Base-by-base conservation (phyloP, 2,329 filamentous ascomycete species). In the Aspergillus chevalieri region DNA sequence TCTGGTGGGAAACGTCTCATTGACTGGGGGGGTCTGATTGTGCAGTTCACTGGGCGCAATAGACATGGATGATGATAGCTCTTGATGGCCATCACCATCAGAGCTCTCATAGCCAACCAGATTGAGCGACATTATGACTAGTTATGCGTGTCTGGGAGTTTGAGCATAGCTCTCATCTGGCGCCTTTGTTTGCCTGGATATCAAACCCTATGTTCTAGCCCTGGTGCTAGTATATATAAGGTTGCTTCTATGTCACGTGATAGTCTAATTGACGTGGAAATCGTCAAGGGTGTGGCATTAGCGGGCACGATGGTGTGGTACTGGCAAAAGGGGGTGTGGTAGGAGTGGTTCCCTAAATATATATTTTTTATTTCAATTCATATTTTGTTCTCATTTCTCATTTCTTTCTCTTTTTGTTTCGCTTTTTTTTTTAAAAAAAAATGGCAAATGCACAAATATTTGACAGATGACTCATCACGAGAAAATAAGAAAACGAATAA, bases 401-500 rank as follows among this genome's bases (percentile, higher is more conserved):
- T 30, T 30, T 30, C 26, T 30, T 30, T 30, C 26, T 30, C 26
- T 30, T 12, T 12, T 28, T 30, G 26, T 30, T 30, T 30, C 26
- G 26, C 26, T 30, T 12, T 30, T 30, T 30, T 9, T 17, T 17
- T 17, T 17, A n/a, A n/a, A n/a, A n/a, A n/a, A n/a, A n/a, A 30
- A 12, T 30, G 26, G 10, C 10, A 30, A 30, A 44, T 6, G 48
- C 33, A 21, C 51, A 55, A 44, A 58, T 44, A 4, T 14, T 47
- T 39, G 26, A 47, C 19, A 15, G 15, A 39, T 17, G 8, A 39
- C 36, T 19, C n/a, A 19, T 17, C n/a, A 17, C 6, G 9, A 15
- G n/a, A 19, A 19, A 39, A 17, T 39, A 39, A n/a, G 3, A 39
- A 19, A 19, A 39, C 8, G 17, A 39, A 19, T 17, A 15, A 19